Evolutionary conservation across 148 eudicot species (phyloP), one percentile per base, ranked within the genome.

Genomic region (Talinum fruticosum): DNA sequence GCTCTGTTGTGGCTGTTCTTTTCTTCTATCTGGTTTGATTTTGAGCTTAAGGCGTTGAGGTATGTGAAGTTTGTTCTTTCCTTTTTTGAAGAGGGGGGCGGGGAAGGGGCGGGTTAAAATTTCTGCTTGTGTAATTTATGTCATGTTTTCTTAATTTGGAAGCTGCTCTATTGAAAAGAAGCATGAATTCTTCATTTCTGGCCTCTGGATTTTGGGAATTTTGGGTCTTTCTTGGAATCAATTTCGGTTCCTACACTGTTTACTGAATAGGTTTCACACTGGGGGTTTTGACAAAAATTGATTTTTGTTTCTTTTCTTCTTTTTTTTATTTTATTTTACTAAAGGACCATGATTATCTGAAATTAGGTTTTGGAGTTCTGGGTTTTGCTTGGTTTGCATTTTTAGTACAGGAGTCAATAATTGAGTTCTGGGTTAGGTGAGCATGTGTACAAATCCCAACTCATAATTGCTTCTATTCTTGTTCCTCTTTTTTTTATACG

Each of bases 371-470:
- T 36, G 64, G 33, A 34, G 12, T 23, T 34, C n/a, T 77, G 78
- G 75, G 72, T 72, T 67, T 83, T 80, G 59, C 75, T 72, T 80
- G 67, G 57, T 67, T 72, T 67, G 41, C 62, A 28, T 47, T 24
- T 72, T 38, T 72, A 6, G 74, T 8, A 65, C 38, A 66, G 47
- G 53, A 49, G 61, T 23, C 74, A 80, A 79, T 51, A 74, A 80
- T 85, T 71, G 80, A 77, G 68, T 72, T 65, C 41, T 36, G 71
- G 68, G 81, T 75, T 82, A 71, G 71, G 74, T 72, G 75, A 83
- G 81, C 83, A 69, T 69, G 75, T 80, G n/a, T 45, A 47, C 54
- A 32, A 80, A 18, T 54, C 66, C 29, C 19, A 62, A 61, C 66
- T 35, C 19, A 74, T 49, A 66, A 75, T 75, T 54, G 66, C 30